These are phyloP conservation scores for Brettanomyces sp. DNA, from an alignment of 805 yeast genomes.

Conservation along the genomic window DNA sequence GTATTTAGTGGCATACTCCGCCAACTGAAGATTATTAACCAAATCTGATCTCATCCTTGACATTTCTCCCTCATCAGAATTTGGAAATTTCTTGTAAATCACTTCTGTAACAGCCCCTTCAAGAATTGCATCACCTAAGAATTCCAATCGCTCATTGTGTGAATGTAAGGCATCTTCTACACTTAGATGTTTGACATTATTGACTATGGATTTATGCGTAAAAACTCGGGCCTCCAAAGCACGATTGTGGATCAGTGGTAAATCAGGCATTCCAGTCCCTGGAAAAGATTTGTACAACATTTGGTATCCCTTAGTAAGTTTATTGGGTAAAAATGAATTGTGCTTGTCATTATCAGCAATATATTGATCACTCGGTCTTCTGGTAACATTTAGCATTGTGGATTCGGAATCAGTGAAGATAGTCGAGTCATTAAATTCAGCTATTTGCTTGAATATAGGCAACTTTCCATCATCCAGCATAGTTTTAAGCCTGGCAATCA, in stretches of 20 bases:
- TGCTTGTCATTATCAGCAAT: slow-evolving; percentile 8
- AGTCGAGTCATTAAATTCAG: slow-evolving; percentile 28
- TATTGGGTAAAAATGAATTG: slow-evolving; percentile 1
- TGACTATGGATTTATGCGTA: slow-evolving; percentile 67
- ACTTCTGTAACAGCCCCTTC: slow-evolving; percentile 64
- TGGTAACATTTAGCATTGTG: too few relatives aligned
- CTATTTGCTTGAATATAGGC: slow-evolving; percentile 46
- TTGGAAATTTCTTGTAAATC: slow-evolving; percentile 56
- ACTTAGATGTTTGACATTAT: slow-evolving; percentile 46
- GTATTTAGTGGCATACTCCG: slow-evolving; percentile 62
- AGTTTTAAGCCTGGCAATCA: slow-evolving; percentile 54
- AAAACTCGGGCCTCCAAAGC: slow-evolving; percentile 62
- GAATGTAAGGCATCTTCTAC: slow-evolving; percentile 47
- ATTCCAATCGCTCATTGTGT: slow-evolving; percentile 84
- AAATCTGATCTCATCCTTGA: slow-evolving; percentile 61
- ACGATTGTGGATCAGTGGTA: slow-evolving; percentile 59
- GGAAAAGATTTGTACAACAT: slow-evolving; percentile 6
- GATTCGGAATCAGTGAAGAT: slow-evolving; percentile 8
- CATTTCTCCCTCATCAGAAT: slow-evolving; percentile 71
- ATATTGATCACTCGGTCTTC: not conserved
- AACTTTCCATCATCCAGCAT: slow-evolving; percentile 39
- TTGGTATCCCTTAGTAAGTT: not conserved
- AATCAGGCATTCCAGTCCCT: slow-evolving; percentile 35
- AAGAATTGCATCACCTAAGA: slow-evolving; percentile 80
- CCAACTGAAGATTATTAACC: slow-evolving; percentile 64